Percentiles rank a stretch among this genome's conserved stretches.
These are phyloP conservation scores for Osmanthus fragrans DNA, from an alignment of 257 asterid species.

Conservation along the genomic window DNA sequence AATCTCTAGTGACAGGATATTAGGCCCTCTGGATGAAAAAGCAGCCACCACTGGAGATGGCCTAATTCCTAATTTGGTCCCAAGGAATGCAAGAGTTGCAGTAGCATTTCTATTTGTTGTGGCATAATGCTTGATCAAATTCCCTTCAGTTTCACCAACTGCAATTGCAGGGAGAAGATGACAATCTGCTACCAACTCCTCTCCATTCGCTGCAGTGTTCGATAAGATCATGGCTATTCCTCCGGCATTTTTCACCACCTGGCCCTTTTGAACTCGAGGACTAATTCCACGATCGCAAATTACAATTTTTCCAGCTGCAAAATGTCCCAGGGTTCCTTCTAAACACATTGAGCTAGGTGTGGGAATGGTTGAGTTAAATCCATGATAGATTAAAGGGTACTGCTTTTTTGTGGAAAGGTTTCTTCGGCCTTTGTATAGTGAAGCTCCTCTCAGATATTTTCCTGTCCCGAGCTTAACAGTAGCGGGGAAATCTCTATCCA, in stretches of 20 bases:
- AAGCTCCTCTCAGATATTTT: conserved; percentile 51
- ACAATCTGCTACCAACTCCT: conserved; percentile 81
- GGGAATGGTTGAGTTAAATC: conserved; percentile 60
- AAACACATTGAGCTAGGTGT: conserved; percentile 85
- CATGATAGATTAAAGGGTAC: conserved; percentile 64
- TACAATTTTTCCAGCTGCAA: conserved; percentile 78
- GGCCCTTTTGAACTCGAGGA: conserved; percentile 88
- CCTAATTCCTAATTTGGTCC: conserved; percentile 58
- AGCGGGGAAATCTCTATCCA: conserved; percentile 92
- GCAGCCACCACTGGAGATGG: conserved; percentile 97
- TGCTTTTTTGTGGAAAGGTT: conserved; percentile 36
- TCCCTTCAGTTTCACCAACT: conserved; percentile 71
- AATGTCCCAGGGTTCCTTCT: conserved; percentile 65
- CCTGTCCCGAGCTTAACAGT: conserved; percentile 71
- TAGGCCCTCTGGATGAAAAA: conserved; percentile 95
- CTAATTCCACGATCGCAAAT: conserved; percentile 89
- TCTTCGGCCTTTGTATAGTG: conserved; percentile 61
- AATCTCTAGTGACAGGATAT: conserved; percentile 67
- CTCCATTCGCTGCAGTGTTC: conserved; percentile 80
- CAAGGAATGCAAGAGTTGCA: conserved; percentile 66
- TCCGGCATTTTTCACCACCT: conserved; percentile 86
- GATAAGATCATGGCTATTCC: conserved; percentile 84
- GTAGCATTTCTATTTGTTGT: conserved; percentile 34
- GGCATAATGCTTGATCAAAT: conserved; percentile 55
- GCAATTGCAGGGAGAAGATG: conserved; percentile 89